Conservation (phyloP, 2,329 filamentous ascomycete species). For the Aaosphaeria pasadenensis region DNA sequence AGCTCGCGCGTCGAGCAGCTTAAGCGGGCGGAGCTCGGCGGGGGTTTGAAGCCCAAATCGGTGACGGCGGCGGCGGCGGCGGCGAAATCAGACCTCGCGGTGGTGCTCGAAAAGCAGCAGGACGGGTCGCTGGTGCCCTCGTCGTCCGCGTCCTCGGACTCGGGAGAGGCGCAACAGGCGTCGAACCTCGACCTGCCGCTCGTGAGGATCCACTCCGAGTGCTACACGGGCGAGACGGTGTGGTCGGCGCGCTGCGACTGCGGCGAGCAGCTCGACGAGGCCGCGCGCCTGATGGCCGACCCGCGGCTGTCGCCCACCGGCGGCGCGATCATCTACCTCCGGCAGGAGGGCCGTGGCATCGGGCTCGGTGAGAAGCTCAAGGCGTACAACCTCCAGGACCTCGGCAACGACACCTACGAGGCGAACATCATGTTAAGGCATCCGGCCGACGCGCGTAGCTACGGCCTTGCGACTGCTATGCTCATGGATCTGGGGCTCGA, state of each 20-base stretch:
- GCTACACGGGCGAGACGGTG: conserved; percentile 96
- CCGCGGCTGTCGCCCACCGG: conserved; percentile 58
- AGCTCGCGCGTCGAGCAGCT: conserved; percentile 64
- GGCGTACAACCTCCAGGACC: conserved; percentile 94
- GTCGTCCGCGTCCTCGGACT: conserved; percentile 16
- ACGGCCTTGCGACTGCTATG: conserved; percentile 95
- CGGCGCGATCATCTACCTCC: conserved; percentile 91
- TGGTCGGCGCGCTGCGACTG: conserved; percentile 98
- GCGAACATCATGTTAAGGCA: conserved; percentile 88
- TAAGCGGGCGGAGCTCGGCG: conserved; percentile 35
- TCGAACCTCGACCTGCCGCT: conserved; percentile 57
- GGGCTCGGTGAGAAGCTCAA: conserved; percentile 94
- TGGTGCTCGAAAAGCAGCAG: background rate
- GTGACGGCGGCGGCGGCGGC: conserved; percentile 3
- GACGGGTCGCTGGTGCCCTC: conserved; percentile 11
- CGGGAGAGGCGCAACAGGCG: conserved; percentile 22
- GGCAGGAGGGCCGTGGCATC: conserved; percentile 94
- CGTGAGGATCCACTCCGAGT: conserved; percentile 95
- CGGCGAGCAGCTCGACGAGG: conserved; percentile 95
- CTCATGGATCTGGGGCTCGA: conserved; percentile 76
- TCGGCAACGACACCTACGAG: conserved; percentile 96
- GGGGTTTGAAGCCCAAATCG: conserved; percentile 11
- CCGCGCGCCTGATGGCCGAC: conserved; percentile 85
- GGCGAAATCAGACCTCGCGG: conserved; percentile 4
- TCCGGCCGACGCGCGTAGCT: conserved; percentile 90